These are phyloP conservation scores for Mercurialis annua DNA, from an alignment of 345 rosid genomes.

Conservation along the genomic window DNA sequence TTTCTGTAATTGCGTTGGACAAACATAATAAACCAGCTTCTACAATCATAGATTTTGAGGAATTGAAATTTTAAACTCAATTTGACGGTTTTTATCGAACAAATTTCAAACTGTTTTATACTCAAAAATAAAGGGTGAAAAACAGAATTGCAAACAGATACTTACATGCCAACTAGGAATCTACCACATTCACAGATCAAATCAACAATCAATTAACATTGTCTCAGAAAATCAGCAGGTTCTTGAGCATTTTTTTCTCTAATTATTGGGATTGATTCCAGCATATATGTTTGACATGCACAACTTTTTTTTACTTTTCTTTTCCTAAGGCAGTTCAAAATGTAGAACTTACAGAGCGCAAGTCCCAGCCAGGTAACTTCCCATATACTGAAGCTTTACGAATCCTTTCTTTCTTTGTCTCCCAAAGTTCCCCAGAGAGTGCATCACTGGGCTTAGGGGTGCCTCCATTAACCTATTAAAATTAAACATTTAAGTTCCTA, in stretches of 20 bases:
- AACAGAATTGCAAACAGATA: too few species aligned
- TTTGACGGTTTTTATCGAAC: too few species aligned
- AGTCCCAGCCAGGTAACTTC: constrained; percentile 89
- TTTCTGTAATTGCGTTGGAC: too few species aligned
- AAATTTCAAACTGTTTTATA: too few species aligned
- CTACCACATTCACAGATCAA: neutral
- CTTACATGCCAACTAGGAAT: neutral
- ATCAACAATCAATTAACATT: neutral
- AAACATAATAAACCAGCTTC: too few species aligned
- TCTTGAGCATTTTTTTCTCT: neutral
- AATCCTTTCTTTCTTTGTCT: constrained; percentile 78
- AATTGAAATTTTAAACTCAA: too few species aligned
- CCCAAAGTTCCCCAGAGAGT: constrained; percentile 96
- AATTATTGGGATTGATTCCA: neutral
- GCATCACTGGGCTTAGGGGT: constrained; percentile 85
- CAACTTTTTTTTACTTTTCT: neutral
- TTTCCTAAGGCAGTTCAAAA: neutral
- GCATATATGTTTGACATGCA: neutral
- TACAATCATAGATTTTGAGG: too few species aligned
- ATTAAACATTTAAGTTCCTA: constrained; percentile 12
- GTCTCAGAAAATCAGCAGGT: neutral
- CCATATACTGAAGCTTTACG: constrained; percentile 78
- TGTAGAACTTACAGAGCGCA: constrained; percentile 86
- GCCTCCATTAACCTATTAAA: constrained; percentile 70
- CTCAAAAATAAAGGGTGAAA: too few species aligned